Base-by-base conservation (phyloP, 331 rosid genomes). In the Acacia pycnantha region DNA sequence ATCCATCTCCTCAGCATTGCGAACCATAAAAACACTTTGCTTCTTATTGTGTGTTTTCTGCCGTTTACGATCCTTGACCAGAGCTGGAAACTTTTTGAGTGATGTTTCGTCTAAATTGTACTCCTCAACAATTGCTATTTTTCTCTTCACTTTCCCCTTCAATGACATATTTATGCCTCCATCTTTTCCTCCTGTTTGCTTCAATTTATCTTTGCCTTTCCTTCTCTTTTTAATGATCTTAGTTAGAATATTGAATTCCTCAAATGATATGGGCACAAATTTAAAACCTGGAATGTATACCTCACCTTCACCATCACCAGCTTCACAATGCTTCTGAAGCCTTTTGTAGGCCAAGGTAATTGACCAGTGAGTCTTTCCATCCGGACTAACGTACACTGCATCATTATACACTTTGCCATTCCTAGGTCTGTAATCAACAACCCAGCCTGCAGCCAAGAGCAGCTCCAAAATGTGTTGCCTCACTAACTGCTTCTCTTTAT, bases 361-460 rank as follows among this genome's bases (percentile, higher is more conserved):
- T 4, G 93, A 89, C 92, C 91, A 86, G 85, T 92, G 94, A 83
- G 91, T 88, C 83, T 73, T 82, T 33, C 93, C 90, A 48, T 78
- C 87, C 62, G 86, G 90, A 82, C 86, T 88, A 59, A 88, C 86
- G 61, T 89, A 92, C 77, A 90, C 97, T 3, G 93, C 91, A 74
- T 90, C 97, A 16, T 54, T 70, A 72, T 92, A 88, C 5, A 40
- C 85, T 79, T 10, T 84, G 48, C 81, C 80, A 77, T 29, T 29
- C 82, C 97, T 87, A 72, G 89, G 90, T 84, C 92, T 89, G 64
- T 72, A 76, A 11, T 89, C 82, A 67, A 92, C 83, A 19, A 73
- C 74, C 97, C 97, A 92, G 69, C 97, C 97, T 5, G 97, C 97
- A 62, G 71, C 54, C 78, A 66, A 26, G 21, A 92, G 86, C 43